Evolutionary conservation across 2,329 filamentous ascomycete genomes (phyloP), one percentile per base, ranked within the genome.

Genomic region (Exutisphaerella laricina): DNA sequence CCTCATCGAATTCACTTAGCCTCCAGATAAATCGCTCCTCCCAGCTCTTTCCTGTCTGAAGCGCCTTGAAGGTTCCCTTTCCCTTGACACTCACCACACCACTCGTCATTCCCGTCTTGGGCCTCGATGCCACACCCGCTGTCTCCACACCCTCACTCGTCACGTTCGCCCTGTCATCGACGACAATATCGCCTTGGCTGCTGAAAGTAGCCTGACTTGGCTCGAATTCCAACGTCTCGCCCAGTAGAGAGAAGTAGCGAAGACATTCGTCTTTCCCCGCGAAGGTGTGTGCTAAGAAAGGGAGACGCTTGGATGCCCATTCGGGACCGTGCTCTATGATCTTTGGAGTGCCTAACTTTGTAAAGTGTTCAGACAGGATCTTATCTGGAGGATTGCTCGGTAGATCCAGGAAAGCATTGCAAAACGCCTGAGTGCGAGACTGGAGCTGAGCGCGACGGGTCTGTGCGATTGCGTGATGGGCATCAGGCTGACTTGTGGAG

Each of bases 31-130:
- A 64, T 4, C 49, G 39, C 47, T 65, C 62, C 17, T 58, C 49
- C 61, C 61, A 63, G 10, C 30, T 45, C 43, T 51, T 59, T 3
- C 60, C 62, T n/a, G 62, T 64, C 51, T 50, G 50, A 9, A 58
- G 23, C 17, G 56, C 59, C 34, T 47, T 51, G 40, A 62, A 64
- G 20, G 39, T 46, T 21, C 49, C 61, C 26, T 49, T 54, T n/a
- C 56, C 51, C n/a, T 50, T 52, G 4, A 62, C 51, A 41, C 44
- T 58, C 18, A 62, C 60, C 10, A 50, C 49, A 1, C 57, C 58
- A 5, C n/a, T 28, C 8, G 14, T 4, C 8, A 9, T 16, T 9
- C 16, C 25, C 20, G 23, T 39, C 12, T 14, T 13, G 4, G 23
- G 26, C 36, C 36, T 39, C 9, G 3, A 4, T 18, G 18, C 18